Base-by-base conservation (phyloP, 208 protist species). In the Angomonas desouzai region DNA sequence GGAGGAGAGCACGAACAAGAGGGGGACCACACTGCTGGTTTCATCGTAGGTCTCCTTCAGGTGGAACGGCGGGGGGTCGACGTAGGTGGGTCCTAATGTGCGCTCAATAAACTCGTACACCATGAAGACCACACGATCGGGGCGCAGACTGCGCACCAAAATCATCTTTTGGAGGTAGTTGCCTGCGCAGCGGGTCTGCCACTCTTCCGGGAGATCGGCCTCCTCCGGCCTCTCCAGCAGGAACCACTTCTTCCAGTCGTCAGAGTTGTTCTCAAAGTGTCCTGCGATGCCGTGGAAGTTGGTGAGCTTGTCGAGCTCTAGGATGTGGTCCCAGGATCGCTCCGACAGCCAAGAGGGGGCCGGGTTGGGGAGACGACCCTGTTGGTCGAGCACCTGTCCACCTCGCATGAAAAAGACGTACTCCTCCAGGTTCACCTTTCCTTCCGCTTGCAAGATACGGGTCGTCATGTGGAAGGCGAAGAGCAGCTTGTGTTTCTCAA, bases 401-500 rank as follows among this genome's bases (percentile, higher is more conserved):
- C 98, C 98, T 9, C 95, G 87, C 74, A 99, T 93, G 43, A 99
- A 89, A 82, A 99, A 99, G 22, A 95, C 72, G 83, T 99, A 99
- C 85, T 99, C 98, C 66, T 98, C 92, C 22, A 86, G 20, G 70
- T 98, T 98, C 58, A 99, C 70, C 28, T 57, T 48, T 10, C 83
- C 81, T 70, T 94, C 74, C n/a, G 77, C 81, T 63, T 93, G 84
- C 64, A 99, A 59, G 51, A 99, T 98, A 74, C 93, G 94, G 29
- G 97, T 94, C 61, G 96, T 98, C 88, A 99, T 98, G 79, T 99
- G 98, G 79, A 99, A 99, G 38, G 98, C 92, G 33, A 99, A 99
- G 29, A 99, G 92, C 20, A 99, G 79, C 81, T 99, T 99, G 88
- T 99, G 98, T 34, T 87, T 84, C 82, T 99, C 98, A 75, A 99